Percentiles rank a stretch among this genome's conserved stretches.
These are phyloP conservation scores for Symbiotaphrina buchneri DNA, from an alignment of 495 filamentous ascomycete species.

Conservation along the genomic window DNA sequence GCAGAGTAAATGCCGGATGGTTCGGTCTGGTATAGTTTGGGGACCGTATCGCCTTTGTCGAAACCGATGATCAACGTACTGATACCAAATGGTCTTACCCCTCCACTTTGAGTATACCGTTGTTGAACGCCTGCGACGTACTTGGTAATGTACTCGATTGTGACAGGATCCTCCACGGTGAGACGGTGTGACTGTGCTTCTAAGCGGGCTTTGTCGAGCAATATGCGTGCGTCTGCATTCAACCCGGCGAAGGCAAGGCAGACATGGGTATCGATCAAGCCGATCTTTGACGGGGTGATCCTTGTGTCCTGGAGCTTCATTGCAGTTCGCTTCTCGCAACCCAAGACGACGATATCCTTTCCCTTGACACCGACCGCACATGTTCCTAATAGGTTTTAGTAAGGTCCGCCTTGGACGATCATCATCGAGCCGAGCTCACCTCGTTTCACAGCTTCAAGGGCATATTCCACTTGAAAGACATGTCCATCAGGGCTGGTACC, in stretches of 20 bases:
- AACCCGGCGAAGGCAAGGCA: slow-evolving; percentile 88
- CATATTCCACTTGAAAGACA: slow-evolving; percentile 99
- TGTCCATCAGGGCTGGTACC: slow-evolving; percentile 77
- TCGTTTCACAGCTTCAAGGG: slow-evolving; percentile 94
- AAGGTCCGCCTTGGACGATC: not conserved
- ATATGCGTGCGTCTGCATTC: slow-evolving; percentile 90
- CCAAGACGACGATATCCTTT: slow-evolving; percentile 77
- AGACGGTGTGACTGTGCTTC: slow-evolving; percentile 94
- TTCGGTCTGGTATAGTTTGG: slow-evolving; percentile 90
- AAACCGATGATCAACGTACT: slow-evolving; percentile 95
- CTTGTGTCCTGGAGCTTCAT: slow-evolving; percentile 99
- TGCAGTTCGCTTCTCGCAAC: slow-evolving; percentile 94
- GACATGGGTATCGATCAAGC: slow-evolving; percentile 80
- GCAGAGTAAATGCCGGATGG: slow-evolving; percentile 96
- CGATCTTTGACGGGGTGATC: slow-evolving; percentile 97
- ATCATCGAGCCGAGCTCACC: slow-evolving; percentile 24
- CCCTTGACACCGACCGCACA: slow-evolving; percentile 98
- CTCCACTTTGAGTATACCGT: slow-evolving; percentile 93
- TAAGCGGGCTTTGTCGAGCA: slow-evolving; percentile 90
- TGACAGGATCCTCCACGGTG: slow-evolving; percentile 94
- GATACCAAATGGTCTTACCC: slow-evolving; percentile 92
- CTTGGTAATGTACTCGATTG: slow-evolving; percentile 98
- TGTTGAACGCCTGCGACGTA: slow-evolving; percentile 95
- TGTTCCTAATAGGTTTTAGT: slow-evolving; percentile 38
- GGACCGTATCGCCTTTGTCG: slow-evolving; percentile 68